Percentiles rank a stretch among this genome's conserved stretches.
phyloP scores from a whole-genome alignment of 345 rosid species.

The Gossypium australe region DNA sequence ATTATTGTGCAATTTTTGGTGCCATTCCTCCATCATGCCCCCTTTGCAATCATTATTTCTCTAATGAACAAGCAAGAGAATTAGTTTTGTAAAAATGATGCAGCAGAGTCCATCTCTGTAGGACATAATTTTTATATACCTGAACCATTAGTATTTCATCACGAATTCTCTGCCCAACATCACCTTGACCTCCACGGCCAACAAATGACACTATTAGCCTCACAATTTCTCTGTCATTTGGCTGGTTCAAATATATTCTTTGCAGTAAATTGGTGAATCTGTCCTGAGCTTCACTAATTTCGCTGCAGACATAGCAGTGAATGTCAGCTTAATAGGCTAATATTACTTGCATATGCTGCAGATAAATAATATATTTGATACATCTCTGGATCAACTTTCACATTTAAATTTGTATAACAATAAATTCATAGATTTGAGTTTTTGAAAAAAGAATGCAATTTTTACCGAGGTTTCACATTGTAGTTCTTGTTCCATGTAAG shows the following conservation, averaged over 20 bases:
- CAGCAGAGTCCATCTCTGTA: neutral
- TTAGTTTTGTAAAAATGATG: neutral
- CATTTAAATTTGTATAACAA: slow-evolving; percentile 4
- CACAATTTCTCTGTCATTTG: slow-evolving; percentile 32
- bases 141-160: slow-evolving; percentile 39
- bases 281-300: slow-evolving; percentile 45
- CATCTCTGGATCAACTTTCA: slow-evolving; percentile 5
- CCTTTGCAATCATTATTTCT: slow-evolving; percentile 39
- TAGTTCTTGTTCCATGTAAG: slow-evolving; percentile 43
- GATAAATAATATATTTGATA: neutral
- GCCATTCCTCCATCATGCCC: slow-evolving; percentile 53
- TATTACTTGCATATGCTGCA: neutral
- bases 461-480: slow-evolving; percentile 47
- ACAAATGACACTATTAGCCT: slow-evolving; percentile 36
- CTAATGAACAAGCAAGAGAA: slow-evolving; percentile 15
- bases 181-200: slow-evolving; percentile 43
- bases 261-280: slow-evolving; percentile 37
- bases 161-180: slow-evolving; percentile 45
- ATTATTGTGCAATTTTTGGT: slow-evolving; percentile 46
- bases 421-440: neutral
- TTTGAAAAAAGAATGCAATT: neutral
- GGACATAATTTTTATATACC: slow-evolving; percentile 20
- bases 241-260: slow-evolving; percentile 25
- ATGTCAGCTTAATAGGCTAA: neutral
- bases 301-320: slow-evolving; percentile 22